Base-by-base conservation (phyloP, 106 monocot species). In the Dendrobium huoshanense region DNA sequence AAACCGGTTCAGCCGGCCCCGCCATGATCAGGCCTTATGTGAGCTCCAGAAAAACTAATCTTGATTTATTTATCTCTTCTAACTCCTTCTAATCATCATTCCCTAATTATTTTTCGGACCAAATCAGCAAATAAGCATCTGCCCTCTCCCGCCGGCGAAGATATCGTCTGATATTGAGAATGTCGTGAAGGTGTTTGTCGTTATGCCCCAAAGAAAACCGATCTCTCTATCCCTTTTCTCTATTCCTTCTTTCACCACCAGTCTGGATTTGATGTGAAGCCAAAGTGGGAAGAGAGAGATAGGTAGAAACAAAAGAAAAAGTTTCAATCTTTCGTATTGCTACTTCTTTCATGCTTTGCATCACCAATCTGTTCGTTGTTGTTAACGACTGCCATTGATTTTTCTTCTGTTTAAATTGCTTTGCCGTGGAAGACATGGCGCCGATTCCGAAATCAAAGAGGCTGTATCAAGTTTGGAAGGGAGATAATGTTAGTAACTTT, bases 401-500 rank as follows among this genome's bases (percentile, higher is more conserved):
- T 16, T 43, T 43, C 29, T 2, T 74, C 44, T 7, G 2, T 76
- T 76, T 13, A 27, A 27, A 9, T 9, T 76, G 47, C 76, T 25
- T 51, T 49, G 9, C 48, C 13, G 22, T 76, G 27, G 48, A 25
- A 76, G 76, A 48, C 8, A 76, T 76, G 76, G 18, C 40, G 45
- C 76, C 47, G 76, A 41, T 10, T 49, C 65, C 82, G 4, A 67
- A 65, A 47, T 67, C 82, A 58, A 87, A 44, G 80, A 83, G 89
- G 81, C 81, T 86, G 2, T 91, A 94, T 83, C 85, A 88, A 85
- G 87, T 83, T 33, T 94, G 94, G 94, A 86, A 86, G 55, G 89
- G 94, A 80, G 89, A 86, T 86, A 94, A 94, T 82, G 94, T 94
- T 86, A 82, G 85, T 37, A 29, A 2, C 42, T 42, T 18, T 42